Conservation (phyloP, 2,329 filamentous ascomycete genomes). For the Cytospora leucostoma region DNA sequence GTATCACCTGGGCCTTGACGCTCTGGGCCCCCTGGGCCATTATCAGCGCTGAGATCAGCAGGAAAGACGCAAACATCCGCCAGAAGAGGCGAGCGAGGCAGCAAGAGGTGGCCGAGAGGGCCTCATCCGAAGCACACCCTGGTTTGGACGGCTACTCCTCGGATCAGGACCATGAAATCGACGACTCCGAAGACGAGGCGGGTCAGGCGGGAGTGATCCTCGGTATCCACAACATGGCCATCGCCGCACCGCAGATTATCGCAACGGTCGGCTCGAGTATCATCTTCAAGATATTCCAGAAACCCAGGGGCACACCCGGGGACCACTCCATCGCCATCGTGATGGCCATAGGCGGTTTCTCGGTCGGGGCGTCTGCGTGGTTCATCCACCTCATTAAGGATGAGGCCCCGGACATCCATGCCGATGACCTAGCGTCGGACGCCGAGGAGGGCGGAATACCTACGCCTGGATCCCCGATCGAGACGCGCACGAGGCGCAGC, state of each 20-base stretch:
- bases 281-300: conserved; percentile 85
- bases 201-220: conserved; percentile 88
- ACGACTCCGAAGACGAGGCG: conserved; percentile 51
- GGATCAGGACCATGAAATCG: conserved; percentile 35
- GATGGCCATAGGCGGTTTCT: conserved; percentile 78
- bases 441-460: conserved; percentile 37
- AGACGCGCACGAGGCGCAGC: conserved; percentile 32
- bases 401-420: conserved; percentile 44
- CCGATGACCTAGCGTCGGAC: conserved; percentile 44
- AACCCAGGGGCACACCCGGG: conserved; percentile 79
- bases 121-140: conserved; percentile 17
- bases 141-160: conserved; percentile 33
- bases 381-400: conserved; percentile 70
- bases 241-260: conserved; percentile 88
- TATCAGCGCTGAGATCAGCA: conserved; percentile 88
- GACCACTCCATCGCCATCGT: conserved; percentile 89
- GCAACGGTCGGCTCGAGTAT: conserved; percentile 81
- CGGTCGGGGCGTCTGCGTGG: conserved; percentile 74
- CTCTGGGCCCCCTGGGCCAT: conserved; percentile 96
- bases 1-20: conserved; percentile 89
- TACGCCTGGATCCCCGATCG: conserved; percentile 7
- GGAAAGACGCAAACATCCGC: conserved; percentile 65
- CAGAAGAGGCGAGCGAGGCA: conserved; percentile 35
- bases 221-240: conserved; percentile 93
- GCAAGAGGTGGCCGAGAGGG: conserved; percentile 17